phyloP scores from a whole-genome alignment of 352 stramenopile species.

The Globisporangium irregulare region DNA sequence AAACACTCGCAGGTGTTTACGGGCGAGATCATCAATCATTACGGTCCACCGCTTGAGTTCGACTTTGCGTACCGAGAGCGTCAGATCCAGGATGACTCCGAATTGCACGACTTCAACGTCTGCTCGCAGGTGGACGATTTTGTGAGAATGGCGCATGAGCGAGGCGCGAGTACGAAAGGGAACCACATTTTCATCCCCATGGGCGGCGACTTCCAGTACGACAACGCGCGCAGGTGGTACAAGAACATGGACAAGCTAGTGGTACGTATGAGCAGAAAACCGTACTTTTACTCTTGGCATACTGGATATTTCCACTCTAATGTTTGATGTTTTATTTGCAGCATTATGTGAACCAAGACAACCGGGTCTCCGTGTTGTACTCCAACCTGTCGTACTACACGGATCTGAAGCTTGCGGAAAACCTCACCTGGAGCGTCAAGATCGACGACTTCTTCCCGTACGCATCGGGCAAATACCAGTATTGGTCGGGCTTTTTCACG shows the following conservation, averaged over 20 bases:
- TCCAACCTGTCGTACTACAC: slow-evolving; percentile 96
- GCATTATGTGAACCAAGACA: slow-evolving; percentile 92
- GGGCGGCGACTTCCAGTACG: slow-evolving; percentile 94
- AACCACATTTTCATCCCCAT: slow-evolving; percentile 90
- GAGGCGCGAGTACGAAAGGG: slow-evolving; percentile 67
- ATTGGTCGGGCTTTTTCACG: slow-evolving; percentile 97
- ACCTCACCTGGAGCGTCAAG: slow-evolving; percentile 83
- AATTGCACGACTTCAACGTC: slow-evolving; percentile 89
- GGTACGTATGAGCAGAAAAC: slow-evolving; percentile 7
- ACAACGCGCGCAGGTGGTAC: slow-evolving; percentile 88
- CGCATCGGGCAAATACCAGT: slow-evolving; percentile 88
- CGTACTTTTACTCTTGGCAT: too few species aligned
- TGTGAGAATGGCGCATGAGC: slow-evolving; percentile 63
- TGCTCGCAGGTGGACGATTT: slow-evolving; percentile 83
- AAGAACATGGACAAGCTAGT: slow-evolving; percentile 97
- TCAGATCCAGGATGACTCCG: slow-evolving; percentile 84
- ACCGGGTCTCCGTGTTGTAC: slow-evolving; percentile 93
- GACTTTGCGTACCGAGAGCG: slow-evolving; percentile 66
- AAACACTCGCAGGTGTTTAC: slow-evolving; percentile 84
- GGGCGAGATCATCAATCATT: slow-evolving; percentile 83
- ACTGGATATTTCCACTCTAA: neutral
- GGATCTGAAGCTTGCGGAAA: slow-evolving; percentile 86
- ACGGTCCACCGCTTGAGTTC: slow-evolving; percentile 68
- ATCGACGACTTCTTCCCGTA: slow-evolving; percentile 98
- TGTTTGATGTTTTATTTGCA: slow-evolving; percentile 9